Percentiles rank a stretch among this genome's conserved stretches.
Evolutionary conservation across 2,329 filamentous ascomycete genomes (phyloP).

Genomic region (Hirsutella minnesotensis): DNA sequence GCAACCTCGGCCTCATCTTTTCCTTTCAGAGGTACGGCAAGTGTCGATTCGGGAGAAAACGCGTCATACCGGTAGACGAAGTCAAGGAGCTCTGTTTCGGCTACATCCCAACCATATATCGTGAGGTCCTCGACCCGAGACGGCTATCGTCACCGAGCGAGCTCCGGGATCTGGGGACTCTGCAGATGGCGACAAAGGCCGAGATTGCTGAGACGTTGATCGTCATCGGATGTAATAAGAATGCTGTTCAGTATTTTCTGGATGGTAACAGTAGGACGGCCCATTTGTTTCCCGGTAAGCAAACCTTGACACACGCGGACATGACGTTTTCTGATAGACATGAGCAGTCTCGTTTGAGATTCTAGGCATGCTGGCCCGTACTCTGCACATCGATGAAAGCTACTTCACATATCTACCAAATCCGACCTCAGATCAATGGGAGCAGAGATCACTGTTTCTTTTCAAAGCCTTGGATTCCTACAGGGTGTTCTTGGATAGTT

Average conservation of each 20-base stretch:
- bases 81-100: slow-evolving; percentile 46
- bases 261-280: slow-evolving; percentile 25
- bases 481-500: slow-evolving; percentile 13
- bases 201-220: slow-evolving; percentile 42
- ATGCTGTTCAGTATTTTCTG: slow-evolving; percentile 33
- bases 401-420: slow-evolving; percentile 44
- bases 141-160: slow-evolving; percentile 25
- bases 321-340: background rate
- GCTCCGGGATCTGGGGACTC: slow-evolving; percentile 25
- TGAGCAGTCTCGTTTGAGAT: slow-evolving; percentile 44
- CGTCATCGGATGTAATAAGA: slow-evolving; percentile 40
- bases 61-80: slow-evolving; percentile 40
- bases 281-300: slow-evolving; percentile 40
- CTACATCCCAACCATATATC: slow-evolving; percentile 42
- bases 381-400: slow-evolving; percentile 35
- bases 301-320: too few species aligned
- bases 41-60: slow-evolving; percentile 33
- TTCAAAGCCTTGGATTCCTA: slow-evolving; percentile 29
- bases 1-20: slow-evolving; percentile 42
- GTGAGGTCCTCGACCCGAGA: slow-evolving; percentile 24
- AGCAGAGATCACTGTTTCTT: slow-evolving; percentile 34
- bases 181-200: slow-evolving; percentile 35
- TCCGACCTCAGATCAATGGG: slow-evolving; percentile 42
- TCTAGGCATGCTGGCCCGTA: slow-evolving; percentile 42
- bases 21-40: slow-evolving; percentile 38